Evolutionary conservation across 106 monocot species (phyloP).

Genomic region (Vanilla planifolia): DNA sequence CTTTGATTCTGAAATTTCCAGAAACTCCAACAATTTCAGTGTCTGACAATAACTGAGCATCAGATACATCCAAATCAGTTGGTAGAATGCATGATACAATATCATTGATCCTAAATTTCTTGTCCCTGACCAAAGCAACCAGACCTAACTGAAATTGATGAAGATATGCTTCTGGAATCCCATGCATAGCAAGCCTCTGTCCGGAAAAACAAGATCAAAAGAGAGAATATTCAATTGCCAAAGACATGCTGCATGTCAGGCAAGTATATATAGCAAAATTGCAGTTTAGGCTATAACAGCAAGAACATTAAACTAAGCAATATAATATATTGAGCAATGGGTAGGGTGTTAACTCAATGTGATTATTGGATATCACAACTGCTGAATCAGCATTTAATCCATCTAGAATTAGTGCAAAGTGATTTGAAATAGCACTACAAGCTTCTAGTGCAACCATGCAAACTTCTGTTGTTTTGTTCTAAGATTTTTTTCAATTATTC

Average conservation of each 20-base stretch:
- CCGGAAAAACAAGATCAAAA: not conserved
- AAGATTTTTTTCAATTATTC: too few species aligned
- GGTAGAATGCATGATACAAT: conserved; percentile 48
- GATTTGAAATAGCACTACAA: too few species aligned
- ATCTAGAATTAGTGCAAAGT: too few species aligned
- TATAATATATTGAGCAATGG: too few species aligned
- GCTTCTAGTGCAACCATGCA: too few species aligned
- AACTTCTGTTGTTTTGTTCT: too few species aligned
- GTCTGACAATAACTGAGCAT: conserved; percentile 3
- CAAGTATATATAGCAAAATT: not conserved
- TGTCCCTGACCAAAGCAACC: conserved; percentile 31
- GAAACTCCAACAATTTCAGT: conserved; percentile 4
- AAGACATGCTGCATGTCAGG: not conserved
- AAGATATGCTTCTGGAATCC: conserved; percentile 41
- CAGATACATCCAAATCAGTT: conserved; percentile 21
- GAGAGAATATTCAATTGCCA: not conserved
- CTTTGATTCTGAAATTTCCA: conserved; percentile 10
- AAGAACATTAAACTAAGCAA: not conserved
- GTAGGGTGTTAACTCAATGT: too few species aligned
- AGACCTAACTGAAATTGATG: conserved; percentile 33
- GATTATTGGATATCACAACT: too few species aligned
- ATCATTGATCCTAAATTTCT: conserved; percentile 19
- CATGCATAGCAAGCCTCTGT: conserved; percentile 53
- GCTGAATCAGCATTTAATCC: too few species aligned
- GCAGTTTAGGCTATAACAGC: not conserved